Percentiles rank a stretch among this genome's conserved stretches.
Evolutionary conservation across 2,329 filamentous ascomycete genomes (phyloP).

Genomic region (Coniochaeta ligniaria): DNA sequence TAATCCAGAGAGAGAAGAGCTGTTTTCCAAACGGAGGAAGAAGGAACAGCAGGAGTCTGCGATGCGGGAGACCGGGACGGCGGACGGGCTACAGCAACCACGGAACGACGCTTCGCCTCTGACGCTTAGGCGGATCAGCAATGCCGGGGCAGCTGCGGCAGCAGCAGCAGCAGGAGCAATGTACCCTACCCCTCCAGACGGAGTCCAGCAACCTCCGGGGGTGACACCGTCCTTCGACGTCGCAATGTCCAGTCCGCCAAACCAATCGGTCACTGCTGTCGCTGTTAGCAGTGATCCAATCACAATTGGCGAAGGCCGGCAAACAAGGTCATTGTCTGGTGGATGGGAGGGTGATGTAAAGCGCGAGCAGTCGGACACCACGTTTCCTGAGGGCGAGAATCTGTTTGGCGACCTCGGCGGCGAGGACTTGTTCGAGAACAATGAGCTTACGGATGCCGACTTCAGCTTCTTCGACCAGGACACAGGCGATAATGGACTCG

Average conservation of each 20-base stretch:
- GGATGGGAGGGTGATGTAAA: constrained; percentile 38
- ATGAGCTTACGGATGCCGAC: constrained; percentile 72
- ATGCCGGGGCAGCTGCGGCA: constrained; percentile 25
- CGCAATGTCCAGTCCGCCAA: constrained; percentile 47
- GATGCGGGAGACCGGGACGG: constrained; percentile 32
- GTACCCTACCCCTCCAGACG: constrained; percentile 68
- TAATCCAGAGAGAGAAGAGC: constrained; percentile 37
- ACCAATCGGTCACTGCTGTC: constrained; percentile 23
- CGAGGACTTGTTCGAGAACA: constrained; percentile 64
- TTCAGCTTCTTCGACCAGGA: constrained; percentile 71
- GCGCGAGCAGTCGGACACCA: constrained; percentile 33
- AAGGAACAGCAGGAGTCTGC: constrained; percentile 38
- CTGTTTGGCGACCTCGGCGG: constrained; percentile 64
- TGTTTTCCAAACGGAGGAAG: constrained; percentile 34
- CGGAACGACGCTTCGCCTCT: constrained; percentile 46
- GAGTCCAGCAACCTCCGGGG: constrained; percentile 41
- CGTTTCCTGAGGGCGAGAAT: constrained; percentile 44
- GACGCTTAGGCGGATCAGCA: constrained; percentile 41
- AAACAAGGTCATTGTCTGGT: constrained; percentile 23
- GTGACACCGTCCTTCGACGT: constrained; percentile 51
- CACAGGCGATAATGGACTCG: constrained; percentile 32
- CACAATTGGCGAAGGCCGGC: constrained; percentile 18
- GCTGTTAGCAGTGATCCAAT: constrained; percentile 29
- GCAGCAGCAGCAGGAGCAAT: constrained; percentile 40
- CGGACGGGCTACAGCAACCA: constrained; percentile 32